A percentile compares a stretch with the other conserved stretches of the same genome.
These are phyloP conservation scores for Podospora appendiculata DNA, from an alignment of 495 filamentous ascomycete species.

Conservation along the genomic window DNA sequence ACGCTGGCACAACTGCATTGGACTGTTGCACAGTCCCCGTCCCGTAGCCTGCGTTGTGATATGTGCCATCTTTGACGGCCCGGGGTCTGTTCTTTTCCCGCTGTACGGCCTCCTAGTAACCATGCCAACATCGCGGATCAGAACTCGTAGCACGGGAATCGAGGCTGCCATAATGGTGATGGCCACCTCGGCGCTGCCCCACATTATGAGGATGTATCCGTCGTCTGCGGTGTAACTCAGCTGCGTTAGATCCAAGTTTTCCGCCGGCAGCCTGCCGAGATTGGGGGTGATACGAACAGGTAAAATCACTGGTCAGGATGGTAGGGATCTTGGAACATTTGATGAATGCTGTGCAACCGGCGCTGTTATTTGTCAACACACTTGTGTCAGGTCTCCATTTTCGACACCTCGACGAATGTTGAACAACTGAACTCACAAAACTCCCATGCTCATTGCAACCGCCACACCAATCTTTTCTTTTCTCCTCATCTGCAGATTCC, in stretches of 20 bases:
- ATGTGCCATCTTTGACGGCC: no score
- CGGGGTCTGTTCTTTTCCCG: no score
- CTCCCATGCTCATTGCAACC: slow-evolving; percentile 31
- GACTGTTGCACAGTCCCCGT: neutral
- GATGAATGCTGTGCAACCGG: slow-evolving; percentile 21
- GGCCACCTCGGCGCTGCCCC: slow-evolving; percentile 23
- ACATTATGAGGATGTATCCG: slow-evolving; percentile 19
- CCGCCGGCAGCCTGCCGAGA: neutral
- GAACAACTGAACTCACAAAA: slow-evolving; percentile 26
- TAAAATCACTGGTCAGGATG: slow-evolving; percentile 14
- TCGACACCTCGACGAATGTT: neutral
- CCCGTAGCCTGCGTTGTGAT: neutral
- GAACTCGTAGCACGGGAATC: slow-evolving; percentile 25
- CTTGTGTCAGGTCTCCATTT: neutral
- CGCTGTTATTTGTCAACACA: slow-evolving; percentile 8
- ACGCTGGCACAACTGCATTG: neutral
- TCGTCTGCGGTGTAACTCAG: slow-evolving; percentile 13
- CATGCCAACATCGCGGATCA: slow-evolving; percentile 13
- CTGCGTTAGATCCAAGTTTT: neutral
- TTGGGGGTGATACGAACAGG: slow-evolving; percentile 9
- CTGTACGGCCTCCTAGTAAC: neutral
- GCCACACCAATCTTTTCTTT: slow-evolving; percentile 29
- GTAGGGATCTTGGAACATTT: slow-evolving; percentile 18
- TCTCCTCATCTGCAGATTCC: slow-evolving; percentile 24
- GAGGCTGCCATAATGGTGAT: slow-evolving; percentile 28